Conservation (phyloP, 345 rosid genomes). For the Rhizophora apiculata region DNA sequence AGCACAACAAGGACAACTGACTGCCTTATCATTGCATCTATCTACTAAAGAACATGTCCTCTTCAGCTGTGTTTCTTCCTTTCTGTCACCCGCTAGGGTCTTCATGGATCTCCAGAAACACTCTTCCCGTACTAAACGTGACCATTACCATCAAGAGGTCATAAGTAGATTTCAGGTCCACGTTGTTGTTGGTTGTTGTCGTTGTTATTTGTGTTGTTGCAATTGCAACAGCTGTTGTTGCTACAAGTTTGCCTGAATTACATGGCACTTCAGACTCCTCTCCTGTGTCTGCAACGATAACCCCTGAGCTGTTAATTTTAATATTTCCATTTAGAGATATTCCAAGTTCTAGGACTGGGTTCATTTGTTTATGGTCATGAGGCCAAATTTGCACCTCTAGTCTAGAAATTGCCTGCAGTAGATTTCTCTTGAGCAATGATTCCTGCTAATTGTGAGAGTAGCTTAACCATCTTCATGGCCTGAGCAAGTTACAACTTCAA, state of each 20-base stretch:
- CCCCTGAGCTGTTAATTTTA: not conserved
- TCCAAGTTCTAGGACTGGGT: not conserved
- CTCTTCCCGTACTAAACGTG: too few relatives aligned
- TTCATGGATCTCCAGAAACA: too few relatives aligned
- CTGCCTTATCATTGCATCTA: too few relatives aligned
- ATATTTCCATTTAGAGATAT: not conserved
- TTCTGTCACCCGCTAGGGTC: too few relatives aligned
- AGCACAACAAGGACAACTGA: too few relatives aligned
- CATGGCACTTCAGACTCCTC: conserved; percentile 47
- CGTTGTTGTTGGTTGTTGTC: not conserved
- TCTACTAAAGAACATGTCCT: too few relatives aligned
- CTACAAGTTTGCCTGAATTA: conserved; percentile 35
- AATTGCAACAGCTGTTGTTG: conserved; percentile 11
- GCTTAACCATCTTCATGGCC: conserved; percentile 38
- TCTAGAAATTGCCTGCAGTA: conserved; percentile 40
- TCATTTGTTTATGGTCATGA: too few relatives aligned
- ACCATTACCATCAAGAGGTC: not conserved
- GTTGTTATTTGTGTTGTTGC: conserved; percentile 4
- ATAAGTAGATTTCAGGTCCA: not conserved
- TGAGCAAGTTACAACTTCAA: conserved; percentile 20
- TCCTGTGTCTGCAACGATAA: conserved; percentile 49
- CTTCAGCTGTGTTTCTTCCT: too few relatives aligned
- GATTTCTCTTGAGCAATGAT: conserved; percentile 63
- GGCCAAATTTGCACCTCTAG: conserved; percentile 41
- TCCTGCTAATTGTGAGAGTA: conserved; percentile 53